phyloP scores from a whole-genome alignment of 805 yeast genomes.

The Zygosaccharomyces bailii region DNA sequence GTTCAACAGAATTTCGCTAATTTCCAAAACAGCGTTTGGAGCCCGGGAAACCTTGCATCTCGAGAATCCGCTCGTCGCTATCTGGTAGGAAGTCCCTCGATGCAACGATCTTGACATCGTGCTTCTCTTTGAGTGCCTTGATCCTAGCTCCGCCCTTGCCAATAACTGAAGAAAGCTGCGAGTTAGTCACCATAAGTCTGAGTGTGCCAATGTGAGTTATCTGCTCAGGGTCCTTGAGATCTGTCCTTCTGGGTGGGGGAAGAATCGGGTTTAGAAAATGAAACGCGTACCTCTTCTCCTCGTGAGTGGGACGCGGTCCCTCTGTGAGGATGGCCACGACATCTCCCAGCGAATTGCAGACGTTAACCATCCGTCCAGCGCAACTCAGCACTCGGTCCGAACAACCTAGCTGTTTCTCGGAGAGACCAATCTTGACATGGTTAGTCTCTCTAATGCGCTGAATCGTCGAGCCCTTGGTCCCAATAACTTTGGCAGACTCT shows the following conservation, averaged over 20 bases:
- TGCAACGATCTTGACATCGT: constrained; percentile 76
- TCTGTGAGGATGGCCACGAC: constrained; percentile 50
- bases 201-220: constrained; percentile 37
- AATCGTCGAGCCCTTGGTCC: constrained; percentile 77
- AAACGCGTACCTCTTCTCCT: constrained; percentile 49
- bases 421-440: constrained; percentile 80
- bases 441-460: constrained; percentile 72
- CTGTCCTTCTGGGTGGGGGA: constrained; percentile 31
- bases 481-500: constrained; percentile 89
- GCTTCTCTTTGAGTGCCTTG: constrained; percentile 59
- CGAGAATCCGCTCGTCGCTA: constrained; percentile 82
- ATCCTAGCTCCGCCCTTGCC: constrained; percentile 81
- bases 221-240: constrained; percentile 28
- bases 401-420: constrained; percentile 74
- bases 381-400: constrained; percentile 80
- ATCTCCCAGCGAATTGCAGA: constrained; percentile 65
- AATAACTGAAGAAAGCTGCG: constrained; percentile 84
- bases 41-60: constrained; percentile 74
- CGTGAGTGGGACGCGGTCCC: constrained; percentile 17
- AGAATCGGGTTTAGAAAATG: constrained; percentile 36
- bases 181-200: constrained; percentile 73
- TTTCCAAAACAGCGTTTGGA: constrained; percentile 61
- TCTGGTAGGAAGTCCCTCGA: constrained; percentile 78
- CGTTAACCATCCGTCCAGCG: constrained; percentile 65
- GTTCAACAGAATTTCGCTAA: constrained; percentile 27